These are phyloP conservation scores for Candida nitratophila DNA, from an alignment of 805 yeast genomes.

Conservation along the genomic window DNA sequence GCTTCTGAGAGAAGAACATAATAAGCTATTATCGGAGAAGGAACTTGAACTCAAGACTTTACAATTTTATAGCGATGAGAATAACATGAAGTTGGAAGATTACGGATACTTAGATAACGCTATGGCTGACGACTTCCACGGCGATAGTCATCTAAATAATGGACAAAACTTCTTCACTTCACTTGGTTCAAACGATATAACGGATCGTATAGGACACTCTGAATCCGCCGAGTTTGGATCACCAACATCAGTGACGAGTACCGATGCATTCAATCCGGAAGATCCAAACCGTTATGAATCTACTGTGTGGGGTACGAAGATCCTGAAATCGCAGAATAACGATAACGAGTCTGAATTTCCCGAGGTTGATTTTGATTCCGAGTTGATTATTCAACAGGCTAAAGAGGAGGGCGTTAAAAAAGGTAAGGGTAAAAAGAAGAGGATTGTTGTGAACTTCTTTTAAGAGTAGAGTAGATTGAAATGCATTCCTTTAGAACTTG, in stretches of 20 bases:
- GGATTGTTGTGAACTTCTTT: conserved; percentile 21
- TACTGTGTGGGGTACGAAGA: conserved; percentile 75
- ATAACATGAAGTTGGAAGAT: conserved; percentile 29
- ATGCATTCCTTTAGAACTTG: too few relatives aligned
- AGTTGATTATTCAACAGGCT: conserved; percentile 45
- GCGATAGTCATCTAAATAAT: conserved; percentile 10
- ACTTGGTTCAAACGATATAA: neutral
- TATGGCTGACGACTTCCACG: neutral
- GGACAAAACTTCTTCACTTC: conserved; percentile 2
- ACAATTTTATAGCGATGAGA: conserved; percentile 55
- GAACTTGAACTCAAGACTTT: conserved; percentile 51
- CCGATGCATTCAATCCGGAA: neutral
- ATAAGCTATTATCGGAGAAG: conserved; percentile 46
- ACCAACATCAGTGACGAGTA: neutral
- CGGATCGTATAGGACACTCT: neutral
- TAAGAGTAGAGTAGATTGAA: neutral
- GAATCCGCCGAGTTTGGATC: neutral
- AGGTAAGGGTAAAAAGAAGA: conserved; percentile 40
- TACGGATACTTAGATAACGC: conserved; percentile 20
- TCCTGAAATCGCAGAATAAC: conserved; percentile 33
- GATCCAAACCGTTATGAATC: conserved; percentile 11
- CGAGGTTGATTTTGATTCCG: conserved; percentile 34
- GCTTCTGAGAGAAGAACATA: conserved; percentile 53
- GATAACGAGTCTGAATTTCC: conserved; percentile 33
- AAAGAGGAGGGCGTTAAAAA: conserved; percentile 36